Conservation (phyloP, 2,329 filamentous ascomycete genomes). For the Cryphonectria japonica region DNA sequence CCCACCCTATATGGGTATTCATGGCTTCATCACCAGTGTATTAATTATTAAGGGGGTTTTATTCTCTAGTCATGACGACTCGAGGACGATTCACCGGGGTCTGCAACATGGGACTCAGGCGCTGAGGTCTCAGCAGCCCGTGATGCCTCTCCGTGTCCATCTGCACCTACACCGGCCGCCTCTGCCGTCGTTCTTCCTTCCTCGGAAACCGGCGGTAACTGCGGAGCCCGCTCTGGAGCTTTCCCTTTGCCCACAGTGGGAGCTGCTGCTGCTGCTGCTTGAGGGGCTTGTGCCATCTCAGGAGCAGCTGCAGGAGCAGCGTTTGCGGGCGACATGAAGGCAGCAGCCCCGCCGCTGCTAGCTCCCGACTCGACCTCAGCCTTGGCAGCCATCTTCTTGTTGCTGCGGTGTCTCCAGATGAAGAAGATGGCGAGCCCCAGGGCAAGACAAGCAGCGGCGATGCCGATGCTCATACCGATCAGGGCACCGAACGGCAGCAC, state of each 20-base stretch:
- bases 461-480: conserved; percentile 21
- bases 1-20: not conserved
- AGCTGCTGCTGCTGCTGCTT: not conserved
- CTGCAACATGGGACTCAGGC: not conserved
- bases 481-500: conserved; percentile 24
- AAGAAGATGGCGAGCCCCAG: conserved; percentile 19
- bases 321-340: not conserved
- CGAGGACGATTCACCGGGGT: not conserved
- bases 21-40: not conserved
- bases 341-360: conserved; percentile 4
- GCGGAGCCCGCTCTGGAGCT: conserved; percentile 11
- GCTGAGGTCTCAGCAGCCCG: not conserved
- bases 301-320: not conserved
- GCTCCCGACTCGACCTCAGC: conserved; percentile 7
- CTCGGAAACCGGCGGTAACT: not conserved
- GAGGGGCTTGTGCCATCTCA: conserved; percentile 14
- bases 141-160: not conserved
- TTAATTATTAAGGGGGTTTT: conserved; percentile 8
- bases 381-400: conserved; percentile 13
- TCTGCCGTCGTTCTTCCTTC: not conserved
- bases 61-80: not conserved
- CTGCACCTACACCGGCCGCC: not conserved
- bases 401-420: conserved; percentile 23
- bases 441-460: conserved; percentile 15
- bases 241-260: conserved; percentile 11